These are phyloP conservation scores for Aspergillus bridgeri DNA, from an alignment of 495 filamentous ascomycete genomes.

Conservation along the genomic window DNA sequence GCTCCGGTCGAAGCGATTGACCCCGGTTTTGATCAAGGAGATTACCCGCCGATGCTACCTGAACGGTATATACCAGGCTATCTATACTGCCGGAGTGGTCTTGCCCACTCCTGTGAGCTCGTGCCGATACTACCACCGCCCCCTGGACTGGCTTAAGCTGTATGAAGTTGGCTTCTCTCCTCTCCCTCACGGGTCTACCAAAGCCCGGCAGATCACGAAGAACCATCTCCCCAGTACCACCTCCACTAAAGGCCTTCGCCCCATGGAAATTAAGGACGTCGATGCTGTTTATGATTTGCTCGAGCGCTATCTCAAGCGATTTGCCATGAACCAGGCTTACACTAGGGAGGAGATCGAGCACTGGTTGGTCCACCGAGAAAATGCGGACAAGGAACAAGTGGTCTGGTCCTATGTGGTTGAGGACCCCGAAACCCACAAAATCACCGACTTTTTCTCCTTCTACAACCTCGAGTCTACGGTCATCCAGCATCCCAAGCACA, in stretches of 20 bases:
- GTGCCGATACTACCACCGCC: slow-evolving; percentile 90
- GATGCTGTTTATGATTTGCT: slow-evolving; percentile 71
- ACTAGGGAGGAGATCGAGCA: slow-evolving; percentile 75
- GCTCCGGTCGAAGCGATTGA: slow-evolving; percentile 83
- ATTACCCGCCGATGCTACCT: slow-evolving; percentile 88
- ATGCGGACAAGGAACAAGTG: slow-evolving; percentile 64
- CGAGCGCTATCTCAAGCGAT: slow-evolving; percentile 71
- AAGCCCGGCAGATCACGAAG: slow-evolving; percentile 71
- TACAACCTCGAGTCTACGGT: slow-evolving; percentile 92
- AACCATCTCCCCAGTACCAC: slow-evolving; percentile 73
- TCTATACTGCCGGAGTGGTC: slow-evolving; percentile 89
- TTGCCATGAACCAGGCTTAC: slow-evolving; percentile 81
- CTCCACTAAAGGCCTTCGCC: slow-evolving; percentile 66
- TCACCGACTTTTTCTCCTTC: slow-evolving; percentile 96
- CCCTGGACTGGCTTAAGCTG: slow-evolving; percentile 91
- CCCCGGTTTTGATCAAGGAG: slow-evolving; percentile 93
- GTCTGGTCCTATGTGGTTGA: slow-evolving; percentile 93
- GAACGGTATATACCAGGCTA: slow-evolving; percentile 81
- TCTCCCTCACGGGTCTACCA: slow-evolving; percentile 75
- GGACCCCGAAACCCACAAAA: slow-evolving; percentile 65
- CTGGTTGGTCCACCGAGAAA: slow-evolving; percentile 72
- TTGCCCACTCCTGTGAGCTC: slow-evolving; percentile 87
- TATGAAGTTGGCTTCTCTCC: slow-evolving; percentile 90
- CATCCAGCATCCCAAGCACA: slow-evolving; percentile 73
- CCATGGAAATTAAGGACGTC: slow-evolving; percentile 81